Percentiles rank a stretch among this genome's conserved stretches.
These are phyloP conservation scores for Arachnomyces sp. DNA, from an alignment of 2,329 filamentous ascomycete species.

Conservation along the genomic window DNA sequence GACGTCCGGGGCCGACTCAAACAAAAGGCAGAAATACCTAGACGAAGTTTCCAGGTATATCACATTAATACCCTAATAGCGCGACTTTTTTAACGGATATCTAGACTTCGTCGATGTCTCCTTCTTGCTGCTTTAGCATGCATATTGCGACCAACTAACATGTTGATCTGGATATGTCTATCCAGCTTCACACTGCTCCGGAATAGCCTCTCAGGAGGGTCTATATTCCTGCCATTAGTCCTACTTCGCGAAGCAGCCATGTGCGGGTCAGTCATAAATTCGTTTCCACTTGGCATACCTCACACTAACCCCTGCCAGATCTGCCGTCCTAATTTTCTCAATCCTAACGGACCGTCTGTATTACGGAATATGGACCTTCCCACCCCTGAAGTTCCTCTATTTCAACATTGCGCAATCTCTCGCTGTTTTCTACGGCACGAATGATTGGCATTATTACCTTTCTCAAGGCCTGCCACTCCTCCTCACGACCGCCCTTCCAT, in stretches of 20 bases:
- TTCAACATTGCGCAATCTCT: slow-evolving; percentile 86
- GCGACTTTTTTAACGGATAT: slow-evolving; percentile 14
- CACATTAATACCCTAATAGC: slow-evolving; percentile 7
- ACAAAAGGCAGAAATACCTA: slow-evolving; percentile 5
- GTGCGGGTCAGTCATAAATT: slow-evolving; percentile 41
- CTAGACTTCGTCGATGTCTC: slow-evolving; percentile 55
- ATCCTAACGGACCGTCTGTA: slow-evolving; percentile 64
- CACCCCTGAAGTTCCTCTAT: slow-evolving; percentile 75
- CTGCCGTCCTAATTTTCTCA: slow-evolving; percentile 55
- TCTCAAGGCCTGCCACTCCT: slow-evolving; percentile 83
- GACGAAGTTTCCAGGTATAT: slow-evolving; percentile 20
- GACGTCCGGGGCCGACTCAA: neutral
- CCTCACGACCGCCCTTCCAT: slow-evolving; percentile 74
- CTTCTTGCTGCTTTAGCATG: slow-evolving; percentile 72
- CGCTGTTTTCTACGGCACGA: slow-evolving; percentile 85
- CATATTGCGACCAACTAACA: slow-evolving; percentile 80
- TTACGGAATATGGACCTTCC: slow-evolving; percentile 81
- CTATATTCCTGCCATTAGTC: neutral
- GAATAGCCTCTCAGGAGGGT: slow-evolving; percentile 32
- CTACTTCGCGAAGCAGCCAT: slow-evolving; percentile 56
- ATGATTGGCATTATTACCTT: slow-evolving; percentile 87
- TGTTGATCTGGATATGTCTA: slow-evolving; percentile 72
- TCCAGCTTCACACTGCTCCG: slow-evolving; percentile 45
- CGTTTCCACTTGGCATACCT: neutral
- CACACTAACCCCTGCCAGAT: slow-evolving; percentile 25